Percentiles rank a stretch among this genome's conserved stretches.
These are phyloP conservation scores for Candida easanensis DNA, from an alignment of 805 yeast genomes.

Conservation along the genomic window DNA sequence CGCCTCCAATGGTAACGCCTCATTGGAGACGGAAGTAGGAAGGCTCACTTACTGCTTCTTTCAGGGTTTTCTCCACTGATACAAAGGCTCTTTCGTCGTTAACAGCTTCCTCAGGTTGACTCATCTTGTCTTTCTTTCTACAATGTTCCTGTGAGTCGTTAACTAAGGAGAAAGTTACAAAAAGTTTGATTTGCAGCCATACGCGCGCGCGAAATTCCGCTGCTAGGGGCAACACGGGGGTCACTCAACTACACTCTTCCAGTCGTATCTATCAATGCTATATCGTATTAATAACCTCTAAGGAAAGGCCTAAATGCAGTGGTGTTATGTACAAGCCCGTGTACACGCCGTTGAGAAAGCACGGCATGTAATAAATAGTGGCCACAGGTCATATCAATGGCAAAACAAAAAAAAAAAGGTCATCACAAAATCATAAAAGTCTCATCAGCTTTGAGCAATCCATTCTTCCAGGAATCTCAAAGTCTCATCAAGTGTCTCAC, in stretches of 20 bases:
- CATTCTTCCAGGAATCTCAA: slow-evolving; percentile 7
- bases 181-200: no score
- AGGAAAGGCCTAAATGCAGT: neutral
- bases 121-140: no score
- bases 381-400: neutral
- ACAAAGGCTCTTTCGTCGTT: neutral
- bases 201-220: no score
- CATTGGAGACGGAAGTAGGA: no score
- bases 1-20: no score
- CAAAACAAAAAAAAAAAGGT: neutral
- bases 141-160: no score
- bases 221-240: no score
- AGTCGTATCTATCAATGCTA: neutral
- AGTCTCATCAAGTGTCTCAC: neutral
- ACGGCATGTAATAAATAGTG: neutral
- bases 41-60: slow-evolving; percentile 16
- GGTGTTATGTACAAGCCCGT: neutral
- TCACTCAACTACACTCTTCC: no score
- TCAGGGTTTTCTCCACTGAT: slow-evolving; percentile 17
- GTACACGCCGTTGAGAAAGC: neutral
- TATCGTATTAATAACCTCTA: neutral
- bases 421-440: slow-evolving; percentile 1
- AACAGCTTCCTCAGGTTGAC: neutral
- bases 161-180: no score
- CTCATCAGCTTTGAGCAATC: neutral